Conservation (phyloP, 1,284 basidiomycete species). For the Fomes fomentarius region DNA sequence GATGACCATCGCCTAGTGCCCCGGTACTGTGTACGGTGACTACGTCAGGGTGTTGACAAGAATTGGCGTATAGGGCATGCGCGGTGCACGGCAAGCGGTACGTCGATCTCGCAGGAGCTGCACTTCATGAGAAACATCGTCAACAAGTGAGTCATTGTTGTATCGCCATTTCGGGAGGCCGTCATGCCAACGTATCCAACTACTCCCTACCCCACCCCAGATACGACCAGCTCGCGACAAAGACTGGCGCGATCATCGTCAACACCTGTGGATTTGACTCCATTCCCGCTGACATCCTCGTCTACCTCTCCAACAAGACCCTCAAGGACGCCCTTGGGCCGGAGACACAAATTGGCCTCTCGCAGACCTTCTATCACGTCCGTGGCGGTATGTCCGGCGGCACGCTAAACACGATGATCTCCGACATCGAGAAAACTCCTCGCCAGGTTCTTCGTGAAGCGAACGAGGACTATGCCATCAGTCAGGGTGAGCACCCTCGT, state of each 20-base stretch:
- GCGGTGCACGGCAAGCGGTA: conserved; percentile 60
- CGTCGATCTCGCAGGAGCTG: conserved; percentile 62
- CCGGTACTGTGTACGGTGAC: no score
- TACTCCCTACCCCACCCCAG: conserved; percentile 33
- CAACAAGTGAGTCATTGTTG: conserved; percentile 34
- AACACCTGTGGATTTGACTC: conserved; percentile 77
- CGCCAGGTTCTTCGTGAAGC: conserved; percentile 26
- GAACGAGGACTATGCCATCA: conserved; percentile 51
- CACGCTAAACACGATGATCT: conserved; percentile 52
- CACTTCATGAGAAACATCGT: conserved; percentile 58
- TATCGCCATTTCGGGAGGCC: background rate
- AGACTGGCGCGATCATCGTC: conserved; percentile 69
- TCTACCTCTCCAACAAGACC: conserved; percentile 57
- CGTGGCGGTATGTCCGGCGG: conserved; percentile 64
- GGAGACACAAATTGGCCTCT: conserved; percentile 37
- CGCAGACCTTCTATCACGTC: conserved; percentile 52
- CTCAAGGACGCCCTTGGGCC: conserved; percentile 42
- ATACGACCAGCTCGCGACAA: conserved; percentile 68
- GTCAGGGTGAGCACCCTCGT: conserved; percentile 62
- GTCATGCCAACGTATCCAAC: background rate
- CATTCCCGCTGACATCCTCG: conserved; percentile 67
- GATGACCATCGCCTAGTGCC: no score
- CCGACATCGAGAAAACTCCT: background rate
- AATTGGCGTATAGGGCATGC: conserved; percentile 48
- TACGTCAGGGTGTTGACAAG: no score